A percentile compares a stretch with the other conserved stretches of the same genome.
Evolutionary conservation across 768 basidiomycete genomes (phyloP).

Genomic region (Lactarius evosmus): DNA sequence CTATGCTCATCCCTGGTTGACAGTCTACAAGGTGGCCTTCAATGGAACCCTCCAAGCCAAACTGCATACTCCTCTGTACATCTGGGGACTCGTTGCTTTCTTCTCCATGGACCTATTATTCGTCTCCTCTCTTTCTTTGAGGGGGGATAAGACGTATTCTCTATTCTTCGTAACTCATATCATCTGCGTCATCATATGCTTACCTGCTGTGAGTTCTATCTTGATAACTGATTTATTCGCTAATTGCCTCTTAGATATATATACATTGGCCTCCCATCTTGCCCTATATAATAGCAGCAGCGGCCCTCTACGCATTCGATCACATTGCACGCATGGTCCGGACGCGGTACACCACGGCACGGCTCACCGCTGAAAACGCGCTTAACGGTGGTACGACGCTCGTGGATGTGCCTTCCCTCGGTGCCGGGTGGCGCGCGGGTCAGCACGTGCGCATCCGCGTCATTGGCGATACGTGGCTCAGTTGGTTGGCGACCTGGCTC

Average conservation of each 20-base stretch:
- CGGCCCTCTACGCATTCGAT: conserved; percentile 45
- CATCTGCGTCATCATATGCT: conserved; percentile 42
- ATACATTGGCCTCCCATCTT: conserved; percentile 29
- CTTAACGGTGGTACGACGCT: conserved; percentile 43
- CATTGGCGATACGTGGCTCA: conserved; percentile 39
- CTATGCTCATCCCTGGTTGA: not conserved
- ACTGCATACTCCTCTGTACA: not conserved
- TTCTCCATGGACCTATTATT: conserved; percentile 38
- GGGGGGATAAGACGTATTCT: conserved; percentile 43
- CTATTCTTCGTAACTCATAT: conserved; percentile 45
- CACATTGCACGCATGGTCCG: conserved; percentile 44
- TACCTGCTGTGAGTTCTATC: conserved; percentile 31
- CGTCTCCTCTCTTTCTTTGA: conserved; percentile 40
- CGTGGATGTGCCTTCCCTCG: conserved; percentile 44
- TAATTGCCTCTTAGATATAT: conserved; percentile 26
- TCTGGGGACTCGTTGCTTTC: conserved; percentile 38
- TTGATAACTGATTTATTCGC: not conserved
- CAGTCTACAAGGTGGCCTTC: conserved; percentile 13
- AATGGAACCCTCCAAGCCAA: not conserved
- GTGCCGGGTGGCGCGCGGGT: conserved; percentile 55
- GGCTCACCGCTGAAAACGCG: conserved; percentile 44
- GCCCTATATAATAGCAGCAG: conserved; percentile 43
- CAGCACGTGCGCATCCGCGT: conserved; percentile 57
- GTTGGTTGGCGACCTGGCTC: conserved; percentile 31
- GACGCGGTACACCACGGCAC: conserved; percentile 45